These are phyloP conservation scores for Phytopythium boreale DNA, from an alignment of 352 stramenopile species.

Conservation along the genomic window DNA sequence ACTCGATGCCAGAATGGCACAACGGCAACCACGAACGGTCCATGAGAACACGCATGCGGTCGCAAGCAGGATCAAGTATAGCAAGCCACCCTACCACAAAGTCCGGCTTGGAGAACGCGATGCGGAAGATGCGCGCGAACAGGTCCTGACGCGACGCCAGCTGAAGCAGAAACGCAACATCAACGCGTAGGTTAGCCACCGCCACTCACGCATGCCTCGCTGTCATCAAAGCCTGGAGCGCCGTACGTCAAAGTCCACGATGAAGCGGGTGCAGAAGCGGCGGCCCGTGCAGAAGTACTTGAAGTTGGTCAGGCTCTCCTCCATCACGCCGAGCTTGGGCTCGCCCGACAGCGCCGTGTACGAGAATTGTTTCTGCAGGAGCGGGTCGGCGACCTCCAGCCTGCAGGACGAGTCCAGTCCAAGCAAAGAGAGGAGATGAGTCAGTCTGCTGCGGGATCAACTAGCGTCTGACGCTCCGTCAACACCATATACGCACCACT, in stretches of 20 bases:
- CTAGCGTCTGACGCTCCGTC: not conserved
- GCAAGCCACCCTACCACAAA: conserved; percentile 36
- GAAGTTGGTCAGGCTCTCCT: conserved; percentile 74
- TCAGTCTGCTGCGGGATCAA: not conserved
- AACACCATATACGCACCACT: conserved; percentile 43
- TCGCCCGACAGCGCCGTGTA: conserved; percentile 67
- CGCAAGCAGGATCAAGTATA: not conserved
- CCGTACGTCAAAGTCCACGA: conserved; percentile 57
- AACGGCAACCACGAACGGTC: not conserved
- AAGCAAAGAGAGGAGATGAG: not conserved
- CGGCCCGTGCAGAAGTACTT: conserved; percentile 86
- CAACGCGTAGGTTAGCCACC: not conserved
- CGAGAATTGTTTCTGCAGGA: conserved; percentile 66
- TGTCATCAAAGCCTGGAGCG: not conserved
- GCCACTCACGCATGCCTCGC: not conserved
- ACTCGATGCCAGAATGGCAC: not conserved
- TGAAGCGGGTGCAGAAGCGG: conserved; percentile 71
- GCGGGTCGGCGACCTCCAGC: conserved; percentile 61
- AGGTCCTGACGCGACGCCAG: conserved; percentile 60
- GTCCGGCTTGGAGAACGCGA: conserved; percentile 44
- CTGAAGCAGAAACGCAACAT: conserved; percentile 17
- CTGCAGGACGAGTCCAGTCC: conserved; percentile 14
- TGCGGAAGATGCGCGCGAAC: conserved; percentile 47
- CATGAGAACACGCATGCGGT: not conserved
- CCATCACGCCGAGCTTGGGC: conserved; percentile 56